Base-by-base conservation (phyloP, 176 grass and related monocot genomes). In the Coix lacrymajobi region DNA sequence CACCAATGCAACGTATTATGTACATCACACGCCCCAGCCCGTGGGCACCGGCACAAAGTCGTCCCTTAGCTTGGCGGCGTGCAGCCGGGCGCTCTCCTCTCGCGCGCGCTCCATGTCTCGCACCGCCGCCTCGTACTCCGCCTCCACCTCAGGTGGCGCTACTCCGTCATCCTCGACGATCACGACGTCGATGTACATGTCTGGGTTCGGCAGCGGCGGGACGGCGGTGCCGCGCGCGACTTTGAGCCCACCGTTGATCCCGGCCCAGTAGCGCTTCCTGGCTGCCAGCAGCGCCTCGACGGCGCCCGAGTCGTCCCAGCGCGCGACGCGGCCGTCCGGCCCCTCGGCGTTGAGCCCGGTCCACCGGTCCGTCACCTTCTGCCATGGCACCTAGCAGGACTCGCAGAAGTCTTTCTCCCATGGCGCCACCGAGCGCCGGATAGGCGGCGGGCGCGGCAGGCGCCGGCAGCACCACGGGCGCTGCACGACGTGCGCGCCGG, bases 281-380 rank as follows among this genome's bases (percentile, higher is more conserved):
- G 89, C 81, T 16, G 75, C 83, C 7, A 79, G 34, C 43, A 87
- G 86, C 20, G 89, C 81, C 32, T 81, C 30, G 19, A 79, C 65
- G 48, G 75, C 89, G 15, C 67, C 89, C 3, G 89, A 87, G 69
- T 91, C 89, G 17, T 91, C 62, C 89, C 89, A 91, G 30, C 48
- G 9, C 79, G 57, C 39, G 56, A 25, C 48, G 83, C 19, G 2
- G 29, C 43, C 29, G 6, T 25, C 28, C 0, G 19, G 1, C 3
- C 29, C 46, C 16, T 34, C 75, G 14, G 75, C 77, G 62, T 79
- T 79, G 28, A 65, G 19, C 39, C 60, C 76, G 1, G 19, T 45
- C 3, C 25, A 30, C 62, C 62, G 64, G 26, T 84, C 81, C 19
- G 44, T 30, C 8, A 91, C 38, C 76, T 84, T 87, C 15, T 17